Evolutionary conservation across 306 rosid genomes (phyloP).

Genomic region (Pyrus communis): DNA sequence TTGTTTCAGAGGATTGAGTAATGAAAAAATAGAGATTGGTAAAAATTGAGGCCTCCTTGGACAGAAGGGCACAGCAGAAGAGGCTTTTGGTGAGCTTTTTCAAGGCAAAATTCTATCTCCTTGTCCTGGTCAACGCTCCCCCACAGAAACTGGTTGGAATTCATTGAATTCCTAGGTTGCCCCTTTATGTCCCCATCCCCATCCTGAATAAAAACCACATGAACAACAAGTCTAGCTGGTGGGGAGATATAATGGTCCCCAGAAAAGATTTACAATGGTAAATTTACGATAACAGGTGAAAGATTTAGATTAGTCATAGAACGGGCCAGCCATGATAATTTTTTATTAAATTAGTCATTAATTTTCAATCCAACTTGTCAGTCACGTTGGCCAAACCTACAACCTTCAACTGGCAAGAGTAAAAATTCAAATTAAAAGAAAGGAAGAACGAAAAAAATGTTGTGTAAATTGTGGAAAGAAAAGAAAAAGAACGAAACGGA

Average conservation of each 20-base stretch:
- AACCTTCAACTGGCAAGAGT: no score
- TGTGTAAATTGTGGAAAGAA: background rate
- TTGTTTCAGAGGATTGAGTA: background rate
- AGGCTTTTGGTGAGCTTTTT: constrained; percentile 14
- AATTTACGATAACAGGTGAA: no score
- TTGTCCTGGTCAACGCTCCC: constrained; percentile 28
- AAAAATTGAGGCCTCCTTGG: constrained; percentile 1
- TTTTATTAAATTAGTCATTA: no score
- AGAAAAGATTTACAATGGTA: background rate
- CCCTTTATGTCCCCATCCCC: constrained; percentile 30
- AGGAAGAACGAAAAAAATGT: background rate
- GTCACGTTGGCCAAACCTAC: no score
- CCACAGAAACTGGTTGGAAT: constrained; percentile 11
- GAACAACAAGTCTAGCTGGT: constrained; percentile 11
- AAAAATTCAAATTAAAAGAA: background rate
- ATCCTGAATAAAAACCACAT: constrained; percentile 19
- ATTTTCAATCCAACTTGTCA: no score
- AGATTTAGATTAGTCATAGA: no score
- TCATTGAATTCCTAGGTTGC: constrained; percentile 48
- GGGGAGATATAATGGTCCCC: background rate
- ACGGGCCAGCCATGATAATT: no score
- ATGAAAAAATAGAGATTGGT: background rate
- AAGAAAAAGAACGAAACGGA: constrained; percentile 35
- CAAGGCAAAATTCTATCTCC: background rate
- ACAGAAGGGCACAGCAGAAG: background rate